Evolutionary conservation across 768 basidiomycete genomes (phyloP), one percentile per base, ranked within the genome.

Genomic region (Leccinum rimulosum): DNA sequence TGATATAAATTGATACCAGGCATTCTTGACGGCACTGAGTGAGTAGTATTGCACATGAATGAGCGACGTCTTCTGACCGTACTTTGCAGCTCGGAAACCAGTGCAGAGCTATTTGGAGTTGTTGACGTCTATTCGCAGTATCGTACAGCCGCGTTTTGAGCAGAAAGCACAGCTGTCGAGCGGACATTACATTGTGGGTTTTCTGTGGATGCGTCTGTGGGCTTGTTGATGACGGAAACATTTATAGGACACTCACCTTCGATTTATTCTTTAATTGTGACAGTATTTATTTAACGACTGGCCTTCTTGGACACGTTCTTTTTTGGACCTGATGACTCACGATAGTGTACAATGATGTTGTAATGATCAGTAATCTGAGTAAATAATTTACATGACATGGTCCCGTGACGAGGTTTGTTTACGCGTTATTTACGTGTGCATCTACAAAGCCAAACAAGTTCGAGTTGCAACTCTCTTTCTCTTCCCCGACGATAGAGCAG

Each of bases 131-230:
- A 60, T 90, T 36, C 80, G 88, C 82, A 71, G 73, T 22, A 83
- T 89, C 59, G 69, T 90, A 27, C 74, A 79, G 52, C 81, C 82
- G 22, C 76, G 82, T 59, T 91, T 81, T 68, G 82, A 80, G 64
- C 88, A 91, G 78, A 87, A 81, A 61, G 86, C 87, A 4, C 89
- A 90, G 68, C 68, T 91, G 12, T 86, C 87, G 7, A 88, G 85
- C 61, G 88, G 89, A 8, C 88, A 91, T 65, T 81, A 75, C 14
- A 85, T 90, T 54, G 88, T 82, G 35, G 53, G 77, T 62, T 28
- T 59, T 15, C 5, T 9, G 3, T 56, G 19, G 17, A 28, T 30
- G 28, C 17, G 5, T 36, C 25, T 14, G 14, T 6, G 10, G n/a
- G 10, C 14, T 36, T 31, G 47, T 17, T 27, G 15, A 17, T 67